Base-by-base conservation (phyloP, 495 filamentous ascomycete species). In the Aspergillus heteromorphus region DNA sequence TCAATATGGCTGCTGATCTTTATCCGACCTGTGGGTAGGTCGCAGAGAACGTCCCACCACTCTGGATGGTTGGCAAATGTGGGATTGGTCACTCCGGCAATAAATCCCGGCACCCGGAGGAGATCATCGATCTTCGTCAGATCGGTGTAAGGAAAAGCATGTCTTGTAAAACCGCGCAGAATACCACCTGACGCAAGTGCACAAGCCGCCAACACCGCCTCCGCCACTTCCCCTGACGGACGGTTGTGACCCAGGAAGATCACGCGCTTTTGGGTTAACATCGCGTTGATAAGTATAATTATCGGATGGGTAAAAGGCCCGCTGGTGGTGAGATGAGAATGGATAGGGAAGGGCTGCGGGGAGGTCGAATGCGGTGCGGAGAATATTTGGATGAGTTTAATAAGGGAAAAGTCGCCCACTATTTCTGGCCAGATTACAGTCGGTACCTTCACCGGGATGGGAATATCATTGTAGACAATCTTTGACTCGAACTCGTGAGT, bases 31-130 rank as follows among this genome's bases (percentile, higher is more conserved):
- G 85, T 91, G 3, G 90, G 87, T 25, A 99, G 76, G 66, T 99
- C 93, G 66, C 93, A 99, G 14, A 99, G 79, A 7, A 99, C 68
- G 70, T 99, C 93, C 93, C 93, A 99, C 93, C 93, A 99, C 62
- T 96, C 91, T 0, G 87, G 87, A 61, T 97, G 92, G 60, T 92
- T 83, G 55, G 91, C 90, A 68, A 99, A 97, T 0, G 88, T 90
- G 8, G 92, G 93, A 69, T 99, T 99, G 2, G 93, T 99, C 16
- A 99, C 93, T 54, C 93, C 93, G 17, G 93, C 93, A 63, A 99
- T 95, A 66, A 99, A 99, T 7, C 93, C 93, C 17, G 95, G 92
- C 1, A 99, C 95, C 56, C 90, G 88, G 27, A 97, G 78, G 6
- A 99, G 81, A 65, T 97, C 93, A 60, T 99, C 93, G 45, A 99